Conservation (phyloP, 805 yeast genomes). For the Sugiyamaella marilandica region DNA sequence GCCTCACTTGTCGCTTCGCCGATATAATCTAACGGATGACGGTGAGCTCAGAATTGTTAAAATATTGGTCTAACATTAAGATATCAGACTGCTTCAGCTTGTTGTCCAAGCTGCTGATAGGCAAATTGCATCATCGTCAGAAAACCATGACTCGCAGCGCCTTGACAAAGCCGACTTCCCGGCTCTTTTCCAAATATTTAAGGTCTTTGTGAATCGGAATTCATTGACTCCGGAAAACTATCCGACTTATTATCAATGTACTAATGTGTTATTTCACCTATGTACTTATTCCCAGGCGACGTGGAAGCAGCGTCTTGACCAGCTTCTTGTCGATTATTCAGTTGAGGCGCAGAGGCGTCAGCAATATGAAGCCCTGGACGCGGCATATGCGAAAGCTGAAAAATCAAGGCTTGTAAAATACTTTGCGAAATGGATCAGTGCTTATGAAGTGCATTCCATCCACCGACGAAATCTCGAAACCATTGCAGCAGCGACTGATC, state of each 20-base stretch:
- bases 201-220: conserved; percentile 14
- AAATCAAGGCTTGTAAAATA: background rate
- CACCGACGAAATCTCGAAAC: background rate
- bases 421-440: background rate
- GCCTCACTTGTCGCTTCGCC: background rate
- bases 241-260: conserved; percentile 17
- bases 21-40: background rate
- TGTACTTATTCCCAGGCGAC: conserved; percentile 14
- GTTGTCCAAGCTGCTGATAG: conserved; percentile 20
- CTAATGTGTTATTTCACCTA: conserved; percentile 16
- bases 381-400: background rate
- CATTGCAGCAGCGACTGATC: background rate
- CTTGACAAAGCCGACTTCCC: conserved; percentile 12
- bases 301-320: conserved; percentile 18
- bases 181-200: conserved; percentile 15
- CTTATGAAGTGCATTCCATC: background rate
- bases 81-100: conserved; percentile 16
- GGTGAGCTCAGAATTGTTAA: background rate
- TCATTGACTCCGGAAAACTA: conserved; percentile 7
- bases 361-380: background rate
- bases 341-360: background rate
- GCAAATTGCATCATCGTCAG: background rate
- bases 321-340: conserved; percentile 14
- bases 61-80: conserved; percentile 9
- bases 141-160: background rate